phyloP scores from a whole-genome alignment of 73 alveolate genomes.

The Diophrys sp. region DNA sequence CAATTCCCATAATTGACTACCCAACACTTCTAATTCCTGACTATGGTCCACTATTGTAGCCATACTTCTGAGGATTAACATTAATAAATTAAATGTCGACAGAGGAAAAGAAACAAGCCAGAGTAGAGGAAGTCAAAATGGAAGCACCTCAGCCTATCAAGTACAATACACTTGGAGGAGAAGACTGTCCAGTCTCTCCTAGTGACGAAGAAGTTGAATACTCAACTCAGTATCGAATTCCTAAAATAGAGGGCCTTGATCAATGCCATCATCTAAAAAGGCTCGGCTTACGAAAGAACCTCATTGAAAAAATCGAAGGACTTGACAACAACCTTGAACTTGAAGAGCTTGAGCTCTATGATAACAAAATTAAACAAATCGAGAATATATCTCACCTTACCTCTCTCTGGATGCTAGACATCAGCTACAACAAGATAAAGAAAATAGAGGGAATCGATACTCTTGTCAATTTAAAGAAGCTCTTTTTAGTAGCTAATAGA shows the following conservation, averaged over 20 bases:
- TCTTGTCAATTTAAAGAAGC: conserved; percentile 71
- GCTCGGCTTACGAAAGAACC: conserved; percentile 88
- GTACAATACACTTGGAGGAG: conserved; percentile 40
- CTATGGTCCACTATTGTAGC: too few species aligned
- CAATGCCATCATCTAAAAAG: conserved; percentile 53
- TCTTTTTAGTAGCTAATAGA: conserved; percentile 85
- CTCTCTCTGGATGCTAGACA: conserved; percentile 82
- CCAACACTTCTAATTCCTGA: too few species aligned
- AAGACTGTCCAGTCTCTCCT: conserved; percentile 62
- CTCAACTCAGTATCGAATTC: conserved; percentile 61
- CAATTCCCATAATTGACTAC: too few species aligned
- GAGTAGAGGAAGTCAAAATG: not conserved
- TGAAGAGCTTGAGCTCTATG: conserved; percentile 91
- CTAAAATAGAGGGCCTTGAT: conserved; percentile 58
- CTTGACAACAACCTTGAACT: conserved; percentile 73
- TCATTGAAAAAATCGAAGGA: conserved; percentile 89
- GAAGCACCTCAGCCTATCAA: not conserved
- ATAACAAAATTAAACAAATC: conserved; percentile 86
- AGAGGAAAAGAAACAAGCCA: not conserved
- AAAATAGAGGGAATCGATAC: conserved; percentile 75
- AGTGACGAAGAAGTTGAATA: conserved; percentile 67
- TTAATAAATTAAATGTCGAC: too few species aligned
- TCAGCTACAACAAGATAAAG: conserved; percentile 87
- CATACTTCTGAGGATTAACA: too few species aligned
- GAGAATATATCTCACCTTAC: conserved; percentile 82